Evolutionary conservation across 2,329 filamentous ascomycete species (phyloP), one percentile per base, ranked within the genome.

Genomic region (Cordyceps tenuipes): DNA sequence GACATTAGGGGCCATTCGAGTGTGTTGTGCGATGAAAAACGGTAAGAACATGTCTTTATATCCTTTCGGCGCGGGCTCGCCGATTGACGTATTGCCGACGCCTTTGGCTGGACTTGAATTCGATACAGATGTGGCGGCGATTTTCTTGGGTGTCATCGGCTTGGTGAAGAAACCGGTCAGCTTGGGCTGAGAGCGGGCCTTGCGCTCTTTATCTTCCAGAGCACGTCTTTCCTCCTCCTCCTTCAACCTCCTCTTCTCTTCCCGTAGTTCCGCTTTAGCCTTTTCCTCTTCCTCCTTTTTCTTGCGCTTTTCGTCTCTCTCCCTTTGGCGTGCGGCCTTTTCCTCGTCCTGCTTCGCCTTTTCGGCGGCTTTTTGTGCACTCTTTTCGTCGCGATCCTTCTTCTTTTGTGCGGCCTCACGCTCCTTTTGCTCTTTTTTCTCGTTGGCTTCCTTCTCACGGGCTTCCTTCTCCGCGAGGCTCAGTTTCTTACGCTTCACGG

Each of bases 21-120:
- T 88, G 67, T 90, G 82, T 3, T 85, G 79, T 61, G 90, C 88
- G 50, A 94, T 69, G 63, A 88, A 92, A 71, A 97, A 97, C 0
- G 89, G 86, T 36, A 91, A 82, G 68, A 97, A 97, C 41, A 80
- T 77, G 65, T 84, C 85, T 19, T 88, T 76, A 65, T 90, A 92
- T 9, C 34, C 34, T 36, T 36, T 36, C 49, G 83, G 79, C 0
- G 82, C 54, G 8, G 62, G 29, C 23, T 54, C n/a, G 5, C 52
- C 54, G 2, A 43, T 53, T 1, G 56, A 17, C 41, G 64, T 67
- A 13, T 55, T 44, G 13, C 62, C 60, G 43, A 66, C 62, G 8
- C 63, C 58, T 64, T 76, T 70, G 48, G 64, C 58, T 55, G 73
- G 65, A 43, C 70, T 71, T 7, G 56, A 62, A 2, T 64, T 65